Conservation (phyloP, 805 yeast genomes). For the Kuraishia borneana region DNA sequence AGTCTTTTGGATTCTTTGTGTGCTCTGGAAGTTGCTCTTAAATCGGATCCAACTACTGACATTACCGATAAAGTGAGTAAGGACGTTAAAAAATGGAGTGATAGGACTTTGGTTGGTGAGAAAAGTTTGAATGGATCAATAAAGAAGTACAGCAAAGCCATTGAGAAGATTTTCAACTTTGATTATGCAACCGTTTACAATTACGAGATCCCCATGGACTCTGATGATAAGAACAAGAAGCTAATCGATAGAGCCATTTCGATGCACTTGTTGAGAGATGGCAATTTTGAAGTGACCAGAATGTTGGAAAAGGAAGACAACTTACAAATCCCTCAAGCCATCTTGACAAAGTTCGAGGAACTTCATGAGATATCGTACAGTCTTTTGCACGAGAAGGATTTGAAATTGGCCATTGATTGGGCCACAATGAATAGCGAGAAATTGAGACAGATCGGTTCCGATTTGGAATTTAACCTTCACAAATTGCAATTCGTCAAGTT, state of each 20-base stretch:
- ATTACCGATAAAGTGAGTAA: constrained; percentile 4
- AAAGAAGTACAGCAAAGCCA: constrained; percentile 12
- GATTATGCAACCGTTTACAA: constrained; percentile 14
- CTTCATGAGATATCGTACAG: constrained; percentile 31
- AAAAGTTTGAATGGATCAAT: constrained; percentile 14
- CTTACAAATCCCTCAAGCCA: constrained; percentile 13
- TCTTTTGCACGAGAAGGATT: constrained; percentile 20
- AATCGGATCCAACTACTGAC: constrained; percentile 4
- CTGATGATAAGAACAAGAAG: constrained; percentile 4
- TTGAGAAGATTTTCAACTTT: constrained; percentile 15
- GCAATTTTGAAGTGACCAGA: constrained; percentile 15
- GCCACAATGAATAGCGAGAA: constrained; percentile 14
- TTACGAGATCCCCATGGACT: constrained; percentile 10
- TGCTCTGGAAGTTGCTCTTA: constrained; percentile 9
- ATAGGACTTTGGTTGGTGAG: constrained; percentile 19
- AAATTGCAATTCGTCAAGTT: constrained; percentile 27
- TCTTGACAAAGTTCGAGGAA: constrained; percentile 24
- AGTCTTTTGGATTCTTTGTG: constrained; percentile 13
- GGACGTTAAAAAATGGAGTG: constrained; percentile 10
- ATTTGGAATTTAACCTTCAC: constrained; percentile 33
- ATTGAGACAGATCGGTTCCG: constrained; percentile 24
- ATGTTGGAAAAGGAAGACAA: constrained; percentile 18
- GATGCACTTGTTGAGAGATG: constrained; percentile 19
- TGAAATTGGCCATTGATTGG: constrained; percentile 41
- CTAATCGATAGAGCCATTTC: constrained; percentile 16